Percentiles rank a stretch among this genome's conserved stretches.
Evolutionary conservation across 1,284 basidiomycete genomes (phyloP).

Genomic region (Boletus semigastroideus): DNA sequence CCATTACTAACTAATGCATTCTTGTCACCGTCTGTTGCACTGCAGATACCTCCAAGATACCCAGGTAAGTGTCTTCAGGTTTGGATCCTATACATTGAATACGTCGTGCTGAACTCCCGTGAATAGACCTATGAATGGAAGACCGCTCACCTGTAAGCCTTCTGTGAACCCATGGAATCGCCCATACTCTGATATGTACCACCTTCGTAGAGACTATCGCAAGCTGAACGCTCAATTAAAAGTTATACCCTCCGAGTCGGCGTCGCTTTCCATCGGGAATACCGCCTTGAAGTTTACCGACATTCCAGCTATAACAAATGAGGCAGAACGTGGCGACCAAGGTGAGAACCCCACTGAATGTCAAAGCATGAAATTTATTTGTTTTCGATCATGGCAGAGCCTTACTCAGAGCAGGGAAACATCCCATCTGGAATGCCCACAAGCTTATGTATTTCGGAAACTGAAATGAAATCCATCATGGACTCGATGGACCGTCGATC

Average conservation of each 20-base stretch:
- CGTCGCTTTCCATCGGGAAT: constrained; percentile 5
- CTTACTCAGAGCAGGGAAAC: too few relatives aligned
- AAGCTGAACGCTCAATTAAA: constrained; percentile 71
- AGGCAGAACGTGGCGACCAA: constrained; percentile 1
- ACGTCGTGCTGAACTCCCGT: constrained; percentile 2
- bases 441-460: neutral
- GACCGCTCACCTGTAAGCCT: constrained; percentile 71
- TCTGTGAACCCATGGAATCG: neutral
- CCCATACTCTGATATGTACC: too few relatives aligned
- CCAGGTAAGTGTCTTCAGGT: constrained; percentile 47
- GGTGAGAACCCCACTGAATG: too few relatives aligned
- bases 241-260: constrained; percentile 42
- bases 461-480: neutral
- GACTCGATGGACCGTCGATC: neutral
- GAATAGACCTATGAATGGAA: constrained; percentile 80
- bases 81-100: neutral
- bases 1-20: constrained; percentile 6
- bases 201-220: constrained; percentile 64
- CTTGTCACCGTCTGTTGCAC: neutral
- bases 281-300: neutral
- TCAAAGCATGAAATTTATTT: too few relatives aligned
- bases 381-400: too few relatives aligned
- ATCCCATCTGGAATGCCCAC: neutral
- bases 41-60: constrained; percentile 67
- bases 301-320: neutral